Base-by-base conservation (phyloP, 2,329 filamentous ascomycete species). In the Xylaria sp. region DNA sequence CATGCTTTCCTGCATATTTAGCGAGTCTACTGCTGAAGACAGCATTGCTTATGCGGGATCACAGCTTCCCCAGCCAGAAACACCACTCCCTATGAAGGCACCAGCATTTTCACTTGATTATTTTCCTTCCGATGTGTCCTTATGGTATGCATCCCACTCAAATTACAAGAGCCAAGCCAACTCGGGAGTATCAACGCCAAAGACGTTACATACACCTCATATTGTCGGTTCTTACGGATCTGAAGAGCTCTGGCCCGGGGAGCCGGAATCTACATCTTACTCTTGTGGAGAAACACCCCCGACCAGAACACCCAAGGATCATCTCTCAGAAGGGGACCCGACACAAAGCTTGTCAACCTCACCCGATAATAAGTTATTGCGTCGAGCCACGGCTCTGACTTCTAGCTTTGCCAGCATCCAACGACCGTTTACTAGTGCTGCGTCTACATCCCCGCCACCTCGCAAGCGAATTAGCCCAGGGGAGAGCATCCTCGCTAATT, bases 1-100 rank as follows among this genome's bases (percentile, higher is more conserved):
- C 9, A 91, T 92, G 88, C 82, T 92, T 32, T 90, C 90, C 1
- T 92, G 90, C 77, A 86, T 92, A 66, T 91, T 92, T 75, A 88
- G 86, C 72, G 89, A 91, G 60, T 84, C 88, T 0, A 83, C 85
- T 13, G 81, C 85, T 0, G 82, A 87, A 51, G 84, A 89, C 66
- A 83, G 84, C 58, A 82, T 88, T 27, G 86, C 88, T 3, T 89
- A 89, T 71, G 84, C 85, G 18, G 87, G 88, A 70, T 84, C 85
- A 1, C 84, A 84, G 65, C 80, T 89, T 60, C 83, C 86, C 0
- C 85, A 88, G 64, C 84, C 88, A 5, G 87, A 90, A 71, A 90
- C 87, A 29, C 89, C 89, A 8, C 80, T 91, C 16, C 85, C 88
- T 2, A 85, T 90, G 82, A 91, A 91, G 76, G 88, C 88, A 0